Percentiles rank a stretch among this genome's conserved stretches.
phyloP scores from a whole-genome alignment of 2,329 filamentous ascomycete genomes.

The Fusarium papillatum region DNA sequence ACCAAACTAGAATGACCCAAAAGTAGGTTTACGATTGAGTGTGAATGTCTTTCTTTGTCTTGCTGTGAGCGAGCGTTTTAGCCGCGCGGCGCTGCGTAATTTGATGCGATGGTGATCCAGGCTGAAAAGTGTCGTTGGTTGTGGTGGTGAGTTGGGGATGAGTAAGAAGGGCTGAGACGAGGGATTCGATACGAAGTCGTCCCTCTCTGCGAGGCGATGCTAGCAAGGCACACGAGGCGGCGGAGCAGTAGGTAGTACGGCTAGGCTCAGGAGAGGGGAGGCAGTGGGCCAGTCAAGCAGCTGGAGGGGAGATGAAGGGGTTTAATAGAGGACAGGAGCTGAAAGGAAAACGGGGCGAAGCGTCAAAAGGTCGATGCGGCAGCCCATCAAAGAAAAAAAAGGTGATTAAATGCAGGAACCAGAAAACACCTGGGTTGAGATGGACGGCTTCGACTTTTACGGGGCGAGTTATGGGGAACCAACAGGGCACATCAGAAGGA shows the following conservation, averaged over 20 bases:
- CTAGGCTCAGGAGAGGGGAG: slow-evolving; percentile 17
- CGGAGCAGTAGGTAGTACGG: slow-evolving; percentile 16
- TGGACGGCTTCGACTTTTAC: slow-evolving; percentile 30
- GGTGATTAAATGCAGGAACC: slow-evolving; percentile 41
- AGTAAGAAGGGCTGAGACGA: slow-evolving; percentile 30
- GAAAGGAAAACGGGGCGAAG: slow-evolving; percentile 30
- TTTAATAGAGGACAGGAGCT: slow-evolving; percentile 3
- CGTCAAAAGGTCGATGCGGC: slow-evolving; percentile 30
- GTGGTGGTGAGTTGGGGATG: slow-evolving; percentile 32
- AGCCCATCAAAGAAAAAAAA: slow-evolving; percentile 11
- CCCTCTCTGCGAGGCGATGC: slow-evolving; percentile 39
- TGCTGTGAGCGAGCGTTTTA: slow-evolving; percentile 33
- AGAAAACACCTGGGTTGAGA: slow-evolving; percentile 20
- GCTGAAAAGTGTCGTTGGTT: slow-evolving; percentile 29
- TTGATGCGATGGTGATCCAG: slow-evolving; percentile 35
- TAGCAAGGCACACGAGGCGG: slow-evolving; percentile 25
- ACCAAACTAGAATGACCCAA: slow-evolving; percentile 36
- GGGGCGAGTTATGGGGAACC: slow-evolving; percentile 27
- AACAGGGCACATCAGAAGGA: slow-evolving; percentile 40
- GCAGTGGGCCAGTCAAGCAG: slow-evolving; percentile 19
- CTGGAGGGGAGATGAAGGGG: slow-evolving; percentile 11
- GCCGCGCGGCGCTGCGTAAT: slow-evolving; percentile 29
- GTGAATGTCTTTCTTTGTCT: slow-evolving; percentile 25
- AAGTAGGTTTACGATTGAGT: slow-evolving; percentile 16
- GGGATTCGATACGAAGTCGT: slow-evolving; percentile 17